Evolutionary conservation across 73 alveolate species (phyloP).

Genomic region (Uronychia setigera): DNA sequence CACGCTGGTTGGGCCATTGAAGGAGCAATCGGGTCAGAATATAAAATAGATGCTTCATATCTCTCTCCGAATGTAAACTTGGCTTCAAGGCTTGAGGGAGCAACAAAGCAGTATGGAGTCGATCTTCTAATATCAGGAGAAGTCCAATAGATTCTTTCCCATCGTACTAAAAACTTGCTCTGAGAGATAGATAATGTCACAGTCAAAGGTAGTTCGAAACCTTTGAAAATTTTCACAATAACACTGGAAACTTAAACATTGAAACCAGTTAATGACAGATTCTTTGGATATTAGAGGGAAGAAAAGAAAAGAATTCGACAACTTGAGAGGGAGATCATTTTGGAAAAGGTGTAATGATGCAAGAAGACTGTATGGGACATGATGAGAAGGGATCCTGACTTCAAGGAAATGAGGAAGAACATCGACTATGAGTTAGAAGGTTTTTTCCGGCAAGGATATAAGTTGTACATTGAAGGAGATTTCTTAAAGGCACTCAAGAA

Average conservation of each 20-base stretch:
- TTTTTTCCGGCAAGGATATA: slow-evolving; percentile 31
- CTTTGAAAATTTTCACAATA: slow-evolving; percentile 80
- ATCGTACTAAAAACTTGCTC: slow-evolving; percentile 52
- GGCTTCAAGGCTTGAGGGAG: slow-evolving; percentile 84
- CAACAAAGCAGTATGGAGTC: slow-evolving; percentile 74
- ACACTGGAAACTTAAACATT: slow-evolving; percentile 70
- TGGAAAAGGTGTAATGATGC: neutral
- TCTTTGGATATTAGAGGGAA: neutral
- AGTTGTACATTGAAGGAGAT: slow-evolving; percentile 35
- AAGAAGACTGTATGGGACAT: slow-evolving; percentile 26
- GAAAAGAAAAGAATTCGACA: slow-evolving; percentile 21
- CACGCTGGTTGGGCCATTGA: slow-evolving; percentile 97
- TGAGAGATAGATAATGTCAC: slow-evolving; percentile 83
- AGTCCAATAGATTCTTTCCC: slow-evolving; percentile 38
- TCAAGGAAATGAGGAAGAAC: slow-evolving; percentile 31
- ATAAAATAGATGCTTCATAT: slow-evolving; percentile 96
- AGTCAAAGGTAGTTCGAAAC: slow-evolving; percentile 87
- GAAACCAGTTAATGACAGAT: slow-evolving; percentile 10
- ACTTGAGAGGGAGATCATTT: slow-evolving; percentile 9
- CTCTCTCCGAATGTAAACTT: slow-evolving; percentile 89
- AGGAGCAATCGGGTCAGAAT: slow-evolving; percentile 97
- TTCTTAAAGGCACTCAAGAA: too few species aligned
- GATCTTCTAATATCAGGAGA: slow-evolving; percentile 57
- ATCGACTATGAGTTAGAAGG: slow-evolving; percentile 14
- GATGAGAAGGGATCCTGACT: slow-evolving; percentile 18